Base-by-base conservation (phyloP, 2,329 filamentous ascomycete species). In the Diaporthe sp. region DNA sequence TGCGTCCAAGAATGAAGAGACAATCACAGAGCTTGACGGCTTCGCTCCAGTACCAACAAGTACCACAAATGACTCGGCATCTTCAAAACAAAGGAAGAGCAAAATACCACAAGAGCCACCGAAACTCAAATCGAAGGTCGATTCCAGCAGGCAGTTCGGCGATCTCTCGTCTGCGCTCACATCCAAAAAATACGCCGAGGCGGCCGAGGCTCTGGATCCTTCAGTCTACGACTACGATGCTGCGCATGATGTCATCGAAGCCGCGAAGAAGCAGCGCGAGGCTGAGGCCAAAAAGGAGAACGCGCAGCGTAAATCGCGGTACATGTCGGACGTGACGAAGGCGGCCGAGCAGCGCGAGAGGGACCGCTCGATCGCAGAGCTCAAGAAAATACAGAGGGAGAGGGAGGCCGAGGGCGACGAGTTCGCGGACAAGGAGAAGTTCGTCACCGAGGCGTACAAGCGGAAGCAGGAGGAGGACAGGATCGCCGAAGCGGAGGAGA, bases 221-320 rank as follows among this genome's bases (percentile, higher is more conserved):
- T 92, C 91, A 67, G 92, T 97, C 79, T 97, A 96, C 86, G 94
- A 97, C 85, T 97, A 97, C 85, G 95, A 97, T 82, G 90, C 90
- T 2, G 94, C 95, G 31, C 96, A 95, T 85, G 94, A 96, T 79
- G 93, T 93, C 1, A 87, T 96, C 55, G 93, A 94, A 78, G 90
- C 91, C 22, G 88, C 92, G 76, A 89, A 91, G 79, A 89, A 89
- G 75, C 87, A 87, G 4, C 84, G 86, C 61, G 84, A 85, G 15
- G 87, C 86, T 6, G 88, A 88, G 9, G 86, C 87, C 63, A 86
- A 87, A 60, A 86, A 87, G 72, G 88, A 89, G 71, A 89, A 90
- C 5, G 84, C 86, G 2, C 90, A 93, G 80, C 88, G 91, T 55
- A 92, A 91, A 79, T 93, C 94, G 1, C 94, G 94, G 80, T 97